Percentiles rank a stretch among this genome's conserved stretches.
phyloP scores from a whole-genome alignment of 306 rosid genomes.

The Medicago truncatula region MtrunA17r5.0-ANR NC_053047.1:13072001-13072500 shows the following conservation, averaged over 20 bases:
- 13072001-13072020: no score
- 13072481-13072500: no score
- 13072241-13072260: background rate
- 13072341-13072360: slow-evolving; percentile 81
- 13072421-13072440: slow-evolving; percentile 75
- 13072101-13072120: no score
- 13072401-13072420: slow-evolving; percentile 92
- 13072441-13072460: background rate
- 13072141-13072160: no score
- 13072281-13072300: slow-evolving; percentile 81
- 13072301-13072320: slow-evolving; percentile 96
- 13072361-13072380: slow-evolving; percentile 94
- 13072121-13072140: no score
- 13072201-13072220: background rate
- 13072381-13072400: slow-evolving; percentile 97
- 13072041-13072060: no score
- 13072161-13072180: background rate
- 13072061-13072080: no score
- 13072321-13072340: slow-evolving; percentile 92
- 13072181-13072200: background rate
- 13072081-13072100: no score
- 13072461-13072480: background rate
- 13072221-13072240: background rate
- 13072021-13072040: no score
- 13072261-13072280: slow-evolving; percentile 58